Evolutionary conservation across 2,329 filamentous ascomycete genomes (phyloP).

Genomic region (Phialemonium atrogriseum): DNA sequence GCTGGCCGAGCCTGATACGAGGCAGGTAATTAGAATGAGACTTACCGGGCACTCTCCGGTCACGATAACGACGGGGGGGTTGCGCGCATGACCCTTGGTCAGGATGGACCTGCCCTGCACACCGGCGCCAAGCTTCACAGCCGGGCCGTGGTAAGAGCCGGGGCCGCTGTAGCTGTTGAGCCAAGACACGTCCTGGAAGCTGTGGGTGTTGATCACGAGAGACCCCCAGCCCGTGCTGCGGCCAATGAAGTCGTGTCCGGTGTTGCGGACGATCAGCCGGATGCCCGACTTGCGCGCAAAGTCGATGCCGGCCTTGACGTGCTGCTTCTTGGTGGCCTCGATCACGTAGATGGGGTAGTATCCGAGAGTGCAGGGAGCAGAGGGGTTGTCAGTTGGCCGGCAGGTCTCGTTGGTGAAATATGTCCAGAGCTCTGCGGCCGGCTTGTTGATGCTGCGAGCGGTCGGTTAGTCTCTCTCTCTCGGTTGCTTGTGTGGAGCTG

Average conservation of each 20-base stretch:
- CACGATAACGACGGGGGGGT: slow-evolving; percentile 32
- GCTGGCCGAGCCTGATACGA: no score
- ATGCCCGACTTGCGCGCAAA: slow-evolving; percentile 39
- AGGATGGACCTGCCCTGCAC: slow-evolving; percentile 38
- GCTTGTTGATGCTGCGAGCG: slow-evolving; percentile 10
- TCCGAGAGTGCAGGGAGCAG: slow-evolving; percentile 26
- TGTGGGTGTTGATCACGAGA: slow-evolving; percentile 48
- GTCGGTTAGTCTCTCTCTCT: background rate
- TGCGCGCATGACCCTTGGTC: slow-evolving; percentile 27
- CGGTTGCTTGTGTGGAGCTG: fast-evolving
- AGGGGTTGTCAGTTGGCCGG: slow-evolving; percentile 22
- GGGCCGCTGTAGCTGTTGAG: slow-evolving; percentile 21
- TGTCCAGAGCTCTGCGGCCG: slow-evolving; percentile 27
- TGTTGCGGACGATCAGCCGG: slow-evolving; percentile 46
- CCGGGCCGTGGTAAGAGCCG: slow-evolving; percentile 34
- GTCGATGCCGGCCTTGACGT: slow-evolving; percentile 24
- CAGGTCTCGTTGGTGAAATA: slow-evolving; percentile 35
- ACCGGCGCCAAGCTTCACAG: slow-evolving; percentile 44
- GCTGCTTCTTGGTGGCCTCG: slow-evolving; percentile 17
- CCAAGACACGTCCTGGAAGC: slow-evolving; percentile 39
- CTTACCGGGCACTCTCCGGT: slow-evolving; percentile 43
- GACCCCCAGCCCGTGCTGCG: slow-evolving; percentile 54
- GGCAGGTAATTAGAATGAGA: no score
- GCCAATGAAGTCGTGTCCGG: slow-evolving; percentile 49
- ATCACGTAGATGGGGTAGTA: slow-evolving; percentile 29